Evolutionary conservation across 192 early-diverging fungal species (phyloP).

Genomic region (Physocladia obscura): DNA sequence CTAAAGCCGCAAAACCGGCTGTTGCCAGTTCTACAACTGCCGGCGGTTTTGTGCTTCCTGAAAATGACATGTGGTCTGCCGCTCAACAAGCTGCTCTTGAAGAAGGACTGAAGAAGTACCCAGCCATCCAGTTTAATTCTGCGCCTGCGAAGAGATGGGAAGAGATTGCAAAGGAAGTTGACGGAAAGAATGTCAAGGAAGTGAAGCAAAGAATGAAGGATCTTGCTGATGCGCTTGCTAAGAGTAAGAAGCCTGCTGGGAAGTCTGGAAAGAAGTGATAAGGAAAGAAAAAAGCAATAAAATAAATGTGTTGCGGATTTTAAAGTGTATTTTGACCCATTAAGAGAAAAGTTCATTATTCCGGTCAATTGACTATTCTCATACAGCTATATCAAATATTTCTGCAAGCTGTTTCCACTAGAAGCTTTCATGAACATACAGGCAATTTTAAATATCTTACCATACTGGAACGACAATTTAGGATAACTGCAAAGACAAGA

Average conservation of each 20-base stretch:
- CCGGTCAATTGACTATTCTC: too few relatives aligned
- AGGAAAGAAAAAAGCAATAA: too few relatives aligned
- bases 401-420: too few relatives aligned
- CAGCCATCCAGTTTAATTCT: slow-evolving; percentile 37
- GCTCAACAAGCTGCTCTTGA: slow-evolving; percentile 50
- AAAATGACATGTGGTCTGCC: slow-evolving; percentile 41
- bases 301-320: too few relatives aligned
- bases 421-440: too few relatives aligned
- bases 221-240: slow-evolving; percentile 42
- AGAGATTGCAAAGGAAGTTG: slow-evolving; percentile 46
- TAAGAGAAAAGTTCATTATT: too few relatives aligned
- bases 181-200: slow-evolving; percentile 50
- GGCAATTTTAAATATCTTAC: too few relatives aligned
- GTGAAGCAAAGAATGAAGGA: slow-evolving; percentile 54
- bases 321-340: too few relatives aligned
- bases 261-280: slow-evolving; percentile 33
- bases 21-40: slow-evolving; percentile 11
- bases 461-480: too few relatives aligned
- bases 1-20: slow-evolving; percentile 6
- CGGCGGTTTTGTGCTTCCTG: slow-evolving; percentile 28
- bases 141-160: slow-evolving; percentile 52
- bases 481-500: too few relatives aligned
- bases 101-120: slow-evolving; percentile 46
- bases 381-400: too few relatives aligned
- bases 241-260: too few relatives aligned